Percentiles rank a stretch among this genome's conserved stretches.
These are phyloP conservation scores for Rickenella mellea DNA, from an alignment of 768 basidiomycete genomes.

Conservation along the genomic window DNA sequence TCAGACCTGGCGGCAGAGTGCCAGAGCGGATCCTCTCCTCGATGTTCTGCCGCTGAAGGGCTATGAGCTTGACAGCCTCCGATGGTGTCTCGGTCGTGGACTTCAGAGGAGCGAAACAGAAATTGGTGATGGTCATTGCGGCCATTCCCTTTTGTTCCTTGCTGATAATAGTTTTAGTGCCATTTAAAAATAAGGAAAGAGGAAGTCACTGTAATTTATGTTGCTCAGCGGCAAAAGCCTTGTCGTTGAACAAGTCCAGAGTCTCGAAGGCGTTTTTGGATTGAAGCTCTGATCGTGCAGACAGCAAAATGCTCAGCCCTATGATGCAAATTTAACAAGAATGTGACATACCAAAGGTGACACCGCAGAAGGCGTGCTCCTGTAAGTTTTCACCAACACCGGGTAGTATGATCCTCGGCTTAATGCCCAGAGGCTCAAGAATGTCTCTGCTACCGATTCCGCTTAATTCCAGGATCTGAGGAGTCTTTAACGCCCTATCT, in stretches of 20 bases:
- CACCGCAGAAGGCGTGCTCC: constrained; percentile 28
- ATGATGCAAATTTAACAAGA: background rate
- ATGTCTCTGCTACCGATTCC: constrained; percentile 54
- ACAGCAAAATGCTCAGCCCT: background rate
- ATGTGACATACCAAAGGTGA: constrained; percentile 17
- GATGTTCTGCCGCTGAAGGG: constrained; percentile 3
- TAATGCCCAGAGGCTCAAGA: constrained; percentile 38
- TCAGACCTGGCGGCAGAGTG: constrained; percentile 5
- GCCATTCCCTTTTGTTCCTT: constrained; percentile 8
- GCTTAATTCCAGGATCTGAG: constrained; percentile 50
- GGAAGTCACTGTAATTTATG: constrained; percentile 22
- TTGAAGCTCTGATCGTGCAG: constrained; percentile 16
- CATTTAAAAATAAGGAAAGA: background rate
- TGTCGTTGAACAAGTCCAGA: constrained; percentile 20
- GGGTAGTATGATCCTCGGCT: constrained; percentile 50
- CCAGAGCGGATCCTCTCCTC: background rate
- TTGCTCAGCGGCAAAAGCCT: constrained; percentile 17
- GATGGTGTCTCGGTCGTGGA: constrained; percentile 9
- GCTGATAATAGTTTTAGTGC: constrained; percentile 14
- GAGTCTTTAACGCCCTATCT: constrained; percentile 30
- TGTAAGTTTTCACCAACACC: constrained; percentile 70
- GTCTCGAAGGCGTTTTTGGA: constrained; percentile 18
- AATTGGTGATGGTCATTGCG: constrained; percentile 8
- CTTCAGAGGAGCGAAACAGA: constrained; percentile 12
- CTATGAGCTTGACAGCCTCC: constrained; percentile 7